Evolutionary conservation across 495 filamentous ascomycete species (phyloP).

Genomic region (Penicillium verhagenii): DNA sequence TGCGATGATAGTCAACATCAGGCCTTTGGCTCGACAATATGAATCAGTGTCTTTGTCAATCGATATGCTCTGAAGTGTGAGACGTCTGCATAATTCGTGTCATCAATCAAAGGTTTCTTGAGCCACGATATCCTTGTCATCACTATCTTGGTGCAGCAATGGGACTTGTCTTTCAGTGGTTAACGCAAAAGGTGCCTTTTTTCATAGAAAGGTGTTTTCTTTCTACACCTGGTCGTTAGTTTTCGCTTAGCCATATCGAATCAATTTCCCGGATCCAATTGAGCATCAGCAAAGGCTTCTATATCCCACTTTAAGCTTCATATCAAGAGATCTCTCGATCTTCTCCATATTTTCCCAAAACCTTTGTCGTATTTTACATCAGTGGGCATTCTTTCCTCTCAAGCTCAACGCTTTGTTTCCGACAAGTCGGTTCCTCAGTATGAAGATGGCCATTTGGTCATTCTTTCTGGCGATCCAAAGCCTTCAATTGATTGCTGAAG

Average conservation of each 20-base stretch:
- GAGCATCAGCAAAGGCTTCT: not conserved
- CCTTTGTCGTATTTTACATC: not conserved
- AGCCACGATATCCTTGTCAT: not conserved
- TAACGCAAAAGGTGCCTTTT: not conserved
- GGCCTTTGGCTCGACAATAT: not conserved
- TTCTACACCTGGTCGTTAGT: not conserved
- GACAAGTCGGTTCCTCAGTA: not conserved
- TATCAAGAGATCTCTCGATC: not conserved
- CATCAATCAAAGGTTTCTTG: not conserved
- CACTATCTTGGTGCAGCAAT: not conserved
- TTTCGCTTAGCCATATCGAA: not conserved
- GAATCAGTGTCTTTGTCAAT: not conserved
- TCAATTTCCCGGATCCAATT: not conserved
- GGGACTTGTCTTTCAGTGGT: not conserved
- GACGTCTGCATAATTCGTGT: not conserved
- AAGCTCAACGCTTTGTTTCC: not conserved
- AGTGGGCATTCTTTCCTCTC: not conserved
- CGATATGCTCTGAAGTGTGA: not conserved
- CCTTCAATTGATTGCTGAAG: not conserved
- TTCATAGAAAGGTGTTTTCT: not conserved
- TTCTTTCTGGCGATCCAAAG: not conserved
- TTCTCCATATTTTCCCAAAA: not conserved
- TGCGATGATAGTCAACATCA: not conserved
- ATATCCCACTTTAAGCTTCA: too few relatives aligned
- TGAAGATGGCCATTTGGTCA: not conserved